Evolutionary conservation across 78 protist genomes (phyloP).

Genomic region (Creolimax fragrantissima): DNA sequence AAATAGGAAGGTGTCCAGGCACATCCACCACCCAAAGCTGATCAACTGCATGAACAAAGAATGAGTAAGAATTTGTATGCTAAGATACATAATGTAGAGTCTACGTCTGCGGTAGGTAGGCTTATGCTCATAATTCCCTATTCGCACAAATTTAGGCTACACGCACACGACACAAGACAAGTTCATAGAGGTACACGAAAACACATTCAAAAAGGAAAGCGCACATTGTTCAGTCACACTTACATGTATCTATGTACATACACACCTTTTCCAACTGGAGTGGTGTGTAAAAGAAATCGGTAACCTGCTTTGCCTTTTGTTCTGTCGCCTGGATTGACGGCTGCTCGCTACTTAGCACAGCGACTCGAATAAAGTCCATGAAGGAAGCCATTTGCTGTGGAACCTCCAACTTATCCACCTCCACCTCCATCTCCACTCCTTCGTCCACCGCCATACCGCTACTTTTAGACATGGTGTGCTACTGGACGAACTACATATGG

Average conservation of each 20-base stretch:
- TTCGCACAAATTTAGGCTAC: not conserved
- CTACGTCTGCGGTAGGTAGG: not conserved
- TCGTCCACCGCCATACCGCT: too few species aligned
- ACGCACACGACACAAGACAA: not conserved
- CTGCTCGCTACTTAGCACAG: not conserved
- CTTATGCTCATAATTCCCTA: not conserved
- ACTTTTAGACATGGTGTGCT: too few species aligned
- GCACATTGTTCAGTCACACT: too few species aligned
- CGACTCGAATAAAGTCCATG: not conserved
- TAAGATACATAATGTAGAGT: not conserved
- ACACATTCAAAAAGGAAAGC: too few species aligned
- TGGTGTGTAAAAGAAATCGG: not conserved
- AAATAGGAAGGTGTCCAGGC: not conserved
- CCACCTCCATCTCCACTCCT: not conserved
- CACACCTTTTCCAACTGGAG: not conserved
- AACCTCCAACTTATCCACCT: too few species aligned
- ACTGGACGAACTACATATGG: too few species aligned
- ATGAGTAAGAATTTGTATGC: not conserved
- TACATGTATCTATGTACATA: not conserved
- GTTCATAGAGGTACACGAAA: not conserved
- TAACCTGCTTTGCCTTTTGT: not conserved
- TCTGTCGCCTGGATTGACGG: not conserved
- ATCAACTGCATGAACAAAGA: not conserved
- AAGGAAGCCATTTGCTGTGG: too few species aligned
- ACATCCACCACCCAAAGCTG: not conserved